A percentile compares a stretch with the other conserved stretches of the same genome.
Evolutionary conservation across 306 rosid genomes (phyloP).

Genomic region (Quillaja saponaria): DNA sequence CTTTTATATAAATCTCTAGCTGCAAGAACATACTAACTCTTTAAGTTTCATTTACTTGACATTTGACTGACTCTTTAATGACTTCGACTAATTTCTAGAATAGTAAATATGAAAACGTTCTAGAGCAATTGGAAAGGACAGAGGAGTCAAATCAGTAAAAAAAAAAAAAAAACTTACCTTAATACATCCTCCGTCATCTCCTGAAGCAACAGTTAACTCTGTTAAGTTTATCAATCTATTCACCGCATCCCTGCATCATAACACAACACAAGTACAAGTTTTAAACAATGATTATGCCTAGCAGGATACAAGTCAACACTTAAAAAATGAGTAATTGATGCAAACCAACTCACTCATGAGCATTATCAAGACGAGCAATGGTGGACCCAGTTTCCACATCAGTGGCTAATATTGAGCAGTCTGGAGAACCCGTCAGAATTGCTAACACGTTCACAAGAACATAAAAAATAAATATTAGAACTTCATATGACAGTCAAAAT

Average conservation of each 20-base stretch:
- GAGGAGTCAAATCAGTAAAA: too few relatives aligned
- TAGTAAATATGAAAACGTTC: too few relatives aligned
- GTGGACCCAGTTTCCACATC: constrained; percentile 87
- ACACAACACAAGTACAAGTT: constrained; percentile 2
- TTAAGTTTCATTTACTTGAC: too few relatives aligned
- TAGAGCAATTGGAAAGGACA: too few relatives aligned
- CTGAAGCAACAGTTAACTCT: constrained; percentile 74
- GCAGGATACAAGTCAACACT: constrained; percentile 9
- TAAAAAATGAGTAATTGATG: neutral
- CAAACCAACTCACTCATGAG: constrained; percentile 60
- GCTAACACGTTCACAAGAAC: constrained; percentile 36
- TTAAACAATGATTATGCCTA: constrained; percentile 10
- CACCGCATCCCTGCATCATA: constrained; percentile 60
- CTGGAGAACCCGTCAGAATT: constrained; percentile 80
- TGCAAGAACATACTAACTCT: too few relatives aligned
- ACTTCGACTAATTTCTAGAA: too few relatives aligned
- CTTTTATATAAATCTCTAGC: too few relatives aligned
- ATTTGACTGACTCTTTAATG: too few relatives aligned
- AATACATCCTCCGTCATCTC: constrained; percentile 83
- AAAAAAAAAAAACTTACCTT: constrained; percentile 59
- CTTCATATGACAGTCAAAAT: neutral
- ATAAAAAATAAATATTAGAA: constrained; percentile 26
- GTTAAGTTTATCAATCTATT: constrained; percentile 77
- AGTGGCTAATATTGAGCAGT: constrained; percentile 73
- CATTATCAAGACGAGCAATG: constrained; percentile 68